phyloP scores from a whole-genome alignment of 2,329 filamentous ascomycete genomes.

The Trichophyton verrucosum region DNA sequence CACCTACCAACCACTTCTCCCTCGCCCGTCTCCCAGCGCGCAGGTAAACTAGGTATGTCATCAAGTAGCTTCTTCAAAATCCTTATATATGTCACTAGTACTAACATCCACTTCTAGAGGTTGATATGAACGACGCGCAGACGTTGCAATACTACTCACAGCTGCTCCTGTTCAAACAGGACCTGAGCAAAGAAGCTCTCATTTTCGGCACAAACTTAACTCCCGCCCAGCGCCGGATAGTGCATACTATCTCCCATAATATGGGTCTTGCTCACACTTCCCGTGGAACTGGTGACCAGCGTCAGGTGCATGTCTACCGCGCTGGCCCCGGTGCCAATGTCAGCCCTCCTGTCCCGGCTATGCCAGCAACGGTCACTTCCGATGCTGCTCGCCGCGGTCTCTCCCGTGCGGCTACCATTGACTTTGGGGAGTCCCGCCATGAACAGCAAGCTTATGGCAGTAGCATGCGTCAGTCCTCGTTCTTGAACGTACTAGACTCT shows the following conservation, averaged over 20 bases:
- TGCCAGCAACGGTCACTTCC: slow-evolving; percentile 49
- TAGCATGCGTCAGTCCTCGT: slow-evolving; percentile 65
- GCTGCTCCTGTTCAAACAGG: slow-evolving; percentile 76
- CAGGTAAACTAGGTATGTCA: slow-evolving; percentile 26
- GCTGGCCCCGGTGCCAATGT: slow-evolving; percentile 41
- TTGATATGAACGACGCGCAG: slow-evolving; percentile 83
- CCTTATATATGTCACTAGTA: background rate
- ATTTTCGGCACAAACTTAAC: slow-evolving; percentile 72
- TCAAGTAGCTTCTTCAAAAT: slow-evolving; percentile 7
- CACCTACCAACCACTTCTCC: slow-evolving; percentile 52
- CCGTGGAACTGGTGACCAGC: slow-evolving; percentile 72
- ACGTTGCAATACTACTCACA: slow-evolving; percentile 84
- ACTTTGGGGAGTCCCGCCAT: slow-evolving; percentile 74
- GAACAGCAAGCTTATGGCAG: slow-evolving; percentile 49
- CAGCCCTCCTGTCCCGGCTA: slow-evolving; percentile 51
- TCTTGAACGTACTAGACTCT: slow-evolving; percentile 78
- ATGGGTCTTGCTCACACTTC: slow-evolving; percentile 87
- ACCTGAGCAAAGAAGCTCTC: slow-evolving; percentile 61
- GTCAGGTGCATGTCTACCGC: slow-evolving; percentile 78
- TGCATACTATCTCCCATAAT: slow-evolving; percentile 89
- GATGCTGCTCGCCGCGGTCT: slow-evolving; percentile 73
- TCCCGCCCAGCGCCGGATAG: slow-evolving; percentile 73
- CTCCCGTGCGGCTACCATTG: slow-evolving; percentile 91
- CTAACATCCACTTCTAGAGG: slow-evolving; percentile 40
- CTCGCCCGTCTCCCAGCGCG: slow-evolving; percentile 51